Base-by-base conservation (phyloP, 1,284 basidiomycete species). In the Heliocybe sulcata region DNA sequence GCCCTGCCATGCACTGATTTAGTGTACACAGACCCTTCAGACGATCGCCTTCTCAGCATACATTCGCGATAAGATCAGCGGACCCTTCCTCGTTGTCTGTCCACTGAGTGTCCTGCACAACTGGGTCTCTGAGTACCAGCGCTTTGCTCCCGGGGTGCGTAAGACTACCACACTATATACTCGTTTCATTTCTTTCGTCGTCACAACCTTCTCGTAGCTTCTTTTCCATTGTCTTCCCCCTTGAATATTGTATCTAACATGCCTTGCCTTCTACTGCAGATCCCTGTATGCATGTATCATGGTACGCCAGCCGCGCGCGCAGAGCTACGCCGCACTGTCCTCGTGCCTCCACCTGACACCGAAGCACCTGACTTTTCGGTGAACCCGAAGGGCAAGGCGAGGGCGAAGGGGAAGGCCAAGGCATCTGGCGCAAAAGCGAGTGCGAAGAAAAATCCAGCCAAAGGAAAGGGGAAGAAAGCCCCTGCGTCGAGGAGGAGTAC, bases 81-180 rank as follows among this genome's bases (percentile, higher is more conserved):
- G 81, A 3, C 94, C 94, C 0, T 94, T 95, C 67, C 80, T 98
- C 45, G 73, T 98, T 57, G 93, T 96, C 12, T 95, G 92, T 60
- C 94, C 95, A 0, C 79, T 97, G 1, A 94, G 92, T 48, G 94
- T 97, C 4, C 73, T 97, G 35, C 85, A 94, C 64, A 98, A 98
- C 64, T 98, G 95, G 95, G 72, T 82, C 0, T 82, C 85, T 53
- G 95, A 98, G 67, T 98, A 94, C 66, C 72, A 75, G 45, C 87
- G 87, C 61, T 97, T 95, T 67, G 85, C 90, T 4, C 92, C 90
- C 9, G 67, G 74, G 35, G 86, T 90, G 57, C 63, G 81, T 65
- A 64, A 58, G 54, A 54, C 55, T 45, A 31, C 4, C 29, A 31
- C 12, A 31, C n/a, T 12, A 26, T 19, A 38, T 23, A 45, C n/a